These are phyloP conservation scores for Tulasnella sp. DNA, from an alignment of 768 basidiomycete species.

Conservation along the genomic window DNA sequence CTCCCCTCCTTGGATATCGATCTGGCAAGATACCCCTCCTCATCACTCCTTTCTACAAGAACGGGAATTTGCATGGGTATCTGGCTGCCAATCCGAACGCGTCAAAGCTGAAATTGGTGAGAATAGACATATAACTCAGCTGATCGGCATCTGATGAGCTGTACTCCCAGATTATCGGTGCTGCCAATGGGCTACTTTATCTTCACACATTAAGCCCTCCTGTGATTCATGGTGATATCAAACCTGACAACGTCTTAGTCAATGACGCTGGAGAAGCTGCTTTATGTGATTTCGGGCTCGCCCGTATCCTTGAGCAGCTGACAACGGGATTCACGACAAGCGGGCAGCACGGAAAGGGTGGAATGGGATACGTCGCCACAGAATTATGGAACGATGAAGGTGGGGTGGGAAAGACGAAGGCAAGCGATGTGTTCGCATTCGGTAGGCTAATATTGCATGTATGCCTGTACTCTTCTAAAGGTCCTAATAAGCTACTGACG, in stretches of 20 bases:
- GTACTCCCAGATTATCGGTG: not conserved
- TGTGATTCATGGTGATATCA: slow-evolving; percentile 13
- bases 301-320: not conserved
- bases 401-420: not conserved
- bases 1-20: not conserved
- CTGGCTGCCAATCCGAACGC: not conserved
- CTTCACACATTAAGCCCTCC: not conserved
- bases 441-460: slow-evolving; percentile 1
- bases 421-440: slow-evolving; percentile 5
- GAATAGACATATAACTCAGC: no score
- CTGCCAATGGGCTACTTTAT: slow-evolving; percentile 1
- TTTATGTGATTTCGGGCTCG: slow-evolving; percentile 6
- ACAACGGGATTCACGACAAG: not conserved
- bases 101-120: no score
- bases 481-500: no score
- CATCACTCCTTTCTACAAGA: not conserved
- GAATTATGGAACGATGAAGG: not conserved
- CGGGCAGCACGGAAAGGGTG: not conserved
- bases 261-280: not conserved
- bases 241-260: slow-evolving; percentile 8
- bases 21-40: not conserved
- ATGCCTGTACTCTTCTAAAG: not conserved
- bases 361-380: not conserved
- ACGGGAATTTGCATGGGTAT: not conserved
- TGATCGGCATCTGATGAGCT: no score